These are phyloP conservation scores for Penicillium sp. DNA, from an alignment of 2,329 filamentous ascomycete species.

Conservation along the genomic window DNA sequence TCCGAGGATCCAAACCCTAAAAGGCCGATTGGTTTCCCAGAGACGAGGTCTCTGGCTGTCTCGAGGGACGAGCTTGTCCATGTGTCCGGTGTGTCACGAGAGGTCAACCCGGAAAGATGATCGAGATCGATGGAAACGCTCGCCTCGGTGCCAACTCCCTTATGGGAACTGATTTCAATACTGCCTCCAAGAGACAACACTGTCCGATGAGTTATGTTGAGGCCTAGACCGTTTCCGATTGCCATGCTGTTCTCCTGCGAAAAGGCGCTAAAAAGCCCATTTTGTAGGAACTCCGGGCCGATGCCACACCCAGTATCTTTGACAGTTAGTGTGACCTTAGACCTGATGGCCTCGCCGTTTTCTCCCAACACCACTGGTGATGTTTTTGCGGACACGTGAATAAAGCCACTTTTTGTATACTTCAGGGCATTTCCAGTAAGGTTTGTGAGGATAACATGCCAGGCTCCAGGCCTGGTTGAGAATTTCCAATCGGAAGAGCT, in stretches of 20 bases:
- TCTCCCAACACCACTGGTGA: background rate
- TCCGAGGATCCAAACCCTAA: slow-evolving; percentile 16
- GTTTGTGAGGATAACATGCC: slow-evolving; percentile 49
- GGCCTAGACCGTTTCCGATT: slow-evolving; percentile 23
- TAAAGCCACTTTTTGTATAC: slow-evolving; percentile 44
- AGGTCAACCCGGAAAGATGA: background rate
- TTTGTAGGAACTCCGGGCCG: slow-evolving; percentile 19
- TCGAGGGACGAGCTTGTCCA: background rate
- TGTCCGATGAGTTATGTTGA: slow-evolving; percentile 55
- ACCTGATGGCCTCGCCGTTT: background rate
- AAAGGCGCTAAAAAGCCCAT: slow-evolving; percentile 20
- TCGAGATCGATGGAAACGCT: slow-evolving; percentile 7
- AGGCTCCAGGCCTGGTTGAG: slow-evolving; percentile 46
- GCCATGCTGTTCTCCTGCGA: slow-evolving; percentile 19
- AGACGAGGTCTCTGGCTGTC: background rate
- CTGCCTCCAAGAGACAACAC: slow-evolving; percentile 26
- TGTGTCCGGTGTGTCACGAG: background rate
- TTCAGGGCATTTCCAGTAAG: slow-evolving; percentile 50
- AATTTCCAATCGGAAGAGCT: slow-evolving; percentile 40
- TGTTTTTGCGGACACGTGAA: slow-evolving; percentile 37
- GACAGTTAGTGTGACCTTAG: slow-evolving; percentile 22
- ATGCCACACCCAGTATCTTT: slow-evolving; percentile 34
- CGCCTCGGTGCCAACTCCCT: slow-evolving; percentile 26
- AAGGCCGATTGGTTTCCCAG: slow-evolving; percentile 19
- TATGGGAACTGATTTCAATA: slow-evolving; percentile 28